Percentiles rank a stretch among this genome's conserved stretches.
These are phyloP conservation scores for Hydrangea macrophylla DNA, from an alignment of 148 eudicot genomes.

Conservation along the genomic window DNA sequence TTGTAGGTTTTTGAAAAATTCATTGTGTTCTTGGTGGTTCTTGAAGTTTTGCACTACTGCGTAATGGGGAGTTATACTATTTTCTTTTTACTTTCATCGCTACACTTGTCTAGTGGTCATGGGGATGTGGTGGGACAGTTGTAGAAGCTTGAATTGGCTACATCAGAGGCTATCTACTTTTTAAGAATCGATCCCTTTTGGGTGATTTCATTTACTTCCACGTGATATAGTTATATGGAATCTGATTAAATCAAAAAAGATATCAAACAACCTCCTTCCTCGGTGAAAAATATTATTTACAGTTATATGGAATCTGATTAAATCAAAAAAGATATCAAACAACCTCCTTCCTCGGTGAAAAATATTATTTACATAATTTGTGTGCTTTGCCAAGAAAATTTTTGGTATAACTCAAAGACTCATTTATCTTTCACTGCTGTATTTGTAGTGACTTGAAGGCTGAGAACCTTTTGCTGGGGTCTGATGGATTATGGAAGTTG, in stretches of 20 bases:
- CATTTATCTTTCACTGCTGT: constrained; percentile 14
- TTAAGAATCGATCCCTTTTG: neutral
- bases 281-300: too few species aligned
- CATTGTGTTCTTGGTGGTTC: neutral
- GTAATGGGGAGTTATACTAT: neutral
- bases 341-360: neutral
- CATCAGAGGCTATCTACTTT: neutral
- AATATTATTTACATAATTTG: too few species aligned
- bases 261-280: neutral
- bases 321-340: neutral
- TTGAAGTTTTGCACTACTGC: neutral
- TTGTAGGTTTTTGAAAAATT: constrained; percentile 5
- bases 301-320: neutral
- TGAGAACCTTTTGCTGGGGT: constrained; percentile 83
- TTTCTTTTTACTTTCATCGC: neutral
- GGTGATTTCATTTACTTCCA: neutral
- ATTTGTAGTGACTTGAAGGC: constrained; percentile 86
- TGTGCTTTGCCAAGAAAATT: neutral
- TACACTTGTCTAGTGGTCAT: neutral
- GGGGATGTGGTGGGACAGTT: neutral
- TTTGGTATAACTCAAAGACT: neutral
- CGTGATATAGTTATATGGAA: neutral
- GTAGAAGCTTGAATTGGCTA: neutral
- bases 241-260: neutral
- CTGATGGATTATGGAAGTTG: constrained; percentile 93